Conservation (phyloP, 345 rosid species). For the Eucalyptus sp. region DNA sequence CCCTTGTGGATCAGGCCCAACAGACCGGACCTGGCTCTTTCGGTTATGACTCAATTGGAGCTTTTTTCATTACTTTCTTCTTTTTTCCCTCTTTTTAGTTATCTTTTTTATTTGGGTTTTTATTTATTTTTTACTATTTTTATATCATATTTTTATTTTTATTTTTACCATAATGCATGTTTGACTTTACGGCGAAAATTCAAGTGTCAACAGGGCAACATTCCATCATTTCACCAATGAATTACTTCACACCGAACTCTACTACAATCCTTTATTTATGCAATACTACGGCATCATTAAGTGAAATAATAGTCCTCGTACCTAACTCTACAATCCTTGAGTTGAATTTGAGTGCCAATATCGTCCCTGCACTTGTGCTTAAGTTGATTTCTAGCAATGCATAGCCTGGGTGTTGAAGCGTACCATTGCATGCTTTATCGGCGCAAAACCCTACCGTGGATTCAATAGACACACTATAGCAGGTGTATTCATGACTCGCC, state of each 20-base stretch:
- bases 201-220: not conserved
- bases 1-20: not conserved
- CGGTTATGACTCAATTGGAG: not conserved
- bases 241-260: not conserved
- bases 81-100: too few species aligned
- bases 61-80: too few species aligned
- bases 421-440: not conserved
- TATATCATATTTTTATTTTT: too few species aligned
- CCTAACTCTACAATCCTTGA: not conserved
- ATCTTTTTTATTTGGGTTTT: too few species aligned
- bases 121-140: too few species aligned
- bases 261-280: too few species aligned
- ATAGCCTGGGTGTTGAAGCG: not conserved
- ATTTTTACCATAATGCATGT: not conserved
- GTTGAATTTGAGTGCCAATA: not conserved
- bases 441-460: fast-evolving
- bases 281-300: fast-evolving
- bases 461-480: fast-evolving
- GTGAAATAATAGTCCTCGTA: too few species aligned
- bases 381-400: too few species aligned
- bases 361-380: too few species aligned
- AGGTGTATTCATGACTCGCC: too few species aligned
- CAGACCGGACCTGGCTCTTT: not conserved
- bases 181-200: too few species aligned
- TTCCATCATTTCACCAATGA: too few species aligned